Percentiles rank a stretch among this genome's conserved stretches.
These are phyloP conservation scores for Blastomyces silverae DNA, from an alignment of 2,329 filamentous ascomycete species.

Conservation along the genomic window DNA sequence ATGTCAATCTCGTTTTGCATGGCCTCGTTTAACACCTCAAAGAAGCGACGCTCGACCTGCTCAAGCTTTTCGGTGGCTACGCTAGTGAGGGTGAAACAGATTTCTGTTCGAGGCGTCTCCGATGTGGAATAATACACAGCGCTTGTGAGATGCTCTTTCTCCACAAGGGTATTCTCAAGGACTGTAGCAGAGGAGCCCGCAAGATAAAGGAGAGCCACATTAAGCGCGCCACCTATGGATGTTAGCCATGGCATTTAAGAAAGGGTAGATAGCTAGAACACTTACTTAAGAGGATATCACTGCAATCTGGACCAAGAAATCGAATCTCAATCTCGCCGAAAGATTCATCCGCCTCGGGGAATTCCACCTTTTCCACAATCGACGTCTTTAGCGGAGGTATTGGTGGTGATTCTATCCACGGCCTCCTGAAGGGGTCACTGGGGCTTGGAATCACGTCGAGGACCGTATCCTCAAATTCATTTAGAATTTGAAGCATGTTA, in stretches of 20 bases:
- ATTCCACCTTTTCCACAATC: slow-evolving; percentile 70
- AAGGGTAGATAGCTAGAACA: slow-evolving; percentile 18
- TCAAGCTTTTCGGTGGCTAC: slow-evolving; percentile 81
- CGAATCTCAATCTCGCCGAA: slow-evolving; percentile 79
- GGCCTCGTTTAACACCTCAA: slow-evolving; percentile 75
- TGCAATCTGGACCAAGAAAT: slow-evolving; percentile 80
- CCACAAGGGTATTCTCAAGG: slow-evolving; percentile 84
- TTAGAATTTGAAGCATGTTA: slow-evolving; percentile 71
- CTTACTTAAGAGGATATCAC: slow-evolving; percentile 55
- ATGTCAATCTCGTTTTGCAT: slow-evolving; percentile 74
- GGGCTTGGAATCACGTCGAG: slow-evolving; percentile 70
- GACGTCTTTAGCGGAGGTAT: slow-evolving; percentile 66
- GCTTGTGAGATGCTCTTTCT: slow-evolving; percentile 86
- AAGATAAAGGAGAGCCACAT: slow-evolving; percentile 75
- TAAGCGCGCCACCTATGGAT: slow-evolving; percentile 60
- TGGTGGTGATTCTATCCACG: slow-evolving; percentile 84
- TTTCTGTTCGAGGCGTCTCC: slow-evolving; percentile 69
- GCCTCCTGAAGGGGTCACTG: slow-evolving; percentile 69
- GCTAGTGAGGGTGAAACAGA: slow-evolving; percentile 78
- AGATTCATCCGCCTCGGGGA: slow-evolving; percentile 94
- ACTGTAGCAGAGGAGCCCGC: slow-evolving; percentile 89
- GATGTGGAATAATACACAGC: slow-evolving; percentile 75
- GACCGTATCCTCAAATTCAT: slow-evolving; percentile 83
- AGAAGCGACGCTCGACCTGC: slow-evolving; percentile 76
- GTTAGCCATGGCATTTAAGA: slow-evolving; percentile 8